A percentile compares a stretch with the other conserved stretches of the same genome.
Conservation (phyloP, 2,329 filamentous ascomycete species). For the Triangularia verruculosa region DNA sequence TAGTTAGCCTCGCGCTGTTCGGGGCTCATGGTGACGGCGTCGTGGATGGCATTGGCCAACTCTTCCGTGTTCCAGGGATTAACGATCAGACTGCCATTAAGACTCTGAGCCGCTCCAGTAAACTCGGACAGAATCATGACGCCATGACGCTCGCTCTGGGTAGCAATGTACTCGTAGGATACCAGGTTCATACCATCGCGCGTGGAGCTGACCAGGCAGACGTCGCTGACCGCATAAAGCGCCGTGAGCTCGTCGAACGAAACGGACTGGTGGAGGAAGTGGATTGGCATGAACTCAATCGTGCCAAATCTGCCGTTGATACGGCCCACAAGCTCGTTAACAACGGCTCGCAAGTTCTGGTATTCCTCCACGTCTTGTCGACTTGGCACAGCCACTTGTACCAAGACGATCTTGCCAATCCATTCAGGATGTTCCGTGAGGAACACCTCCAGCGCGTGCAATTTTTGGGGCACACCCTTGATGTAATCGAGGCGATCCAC, state of each 20-base stretch:
- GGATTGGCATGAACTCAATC: conserved; percentile 97
- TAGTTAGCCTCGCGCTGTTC: conserved; percentile 86
- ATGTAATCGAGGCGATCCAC: conserved; percentile 98
- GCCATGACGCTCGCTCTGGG: conserved; percentile 84
- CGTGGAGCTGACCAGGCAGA: conserved; percentile 90
- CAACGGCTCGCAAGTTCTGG: conserved; percentile 89
- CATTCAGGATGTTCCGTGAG: conserved; percentile 95
- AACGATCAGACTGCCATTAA: conserved; percentile 90
- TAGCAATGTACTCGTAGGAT: conserved; percentile 96
- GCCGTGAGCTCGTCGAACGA: conserved; percentile 92
- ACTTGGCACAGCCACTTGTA: conserved; percentile 93
- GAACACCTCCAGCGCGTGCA: conserved; percentile 95
- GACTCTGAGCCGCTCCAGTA: conserved; percentile 87
- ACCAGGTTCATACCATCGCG: conserved; percentile 99
- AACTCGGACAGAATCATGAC: conserved; percentile 96
- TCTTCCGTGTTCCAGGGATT: conserved; percentile 99
- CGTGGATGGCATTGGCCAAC: conserved; percentile 86
- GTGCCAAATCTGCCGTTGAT: conserved; percentile 98
- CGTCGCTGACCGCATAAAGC: conserved; percentile 87
- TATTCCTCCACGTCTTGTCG: conserved; percentile 97
- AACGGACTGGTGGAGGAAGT: conserved; percentile 96
- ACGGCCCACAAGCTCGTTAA: conserved; percentile 93
- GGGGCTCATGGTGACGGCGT: conserved; percentile 93
- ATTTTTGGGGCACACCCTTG: conserved; percentile 96
- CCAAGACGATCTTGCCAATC: conserved; percentile 95